A percentile compares a stretch with the other conserved stretches of the same genome.
Conservation (phyloP, 306 rosid genomes). For the Styphnolobium japonicum region DNA sequence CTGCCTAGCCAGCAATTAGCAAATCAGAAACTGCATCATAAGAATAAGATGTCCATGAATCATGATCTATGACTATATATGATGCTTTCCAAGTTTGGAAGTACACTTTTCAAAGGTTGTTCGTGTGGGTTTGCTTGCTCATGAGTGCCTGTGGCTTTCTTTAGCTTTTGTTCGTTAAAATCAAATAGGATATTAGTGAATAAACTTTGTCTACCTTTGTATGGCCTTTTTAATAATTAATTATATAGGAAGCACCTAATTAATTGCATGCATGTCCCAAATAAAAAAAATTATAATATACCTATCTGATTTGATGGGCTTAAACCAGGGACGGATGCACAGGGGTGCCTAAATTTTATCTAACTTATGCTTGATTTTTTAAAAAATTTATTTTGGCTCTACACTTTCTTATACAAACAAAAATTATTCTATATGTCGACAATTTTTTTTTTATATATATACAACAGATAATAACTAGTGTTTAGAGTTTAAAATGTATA, state of each 20-base stretch:
- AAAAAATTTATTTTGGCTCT: too few relatives aligned
- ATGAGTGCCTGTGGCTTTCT: conserved; percentile 33
- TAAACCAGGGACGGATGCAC: too few relatives aligned
- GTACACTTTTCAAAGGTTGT: conserved; percentile 33
- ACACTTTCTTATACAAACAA: too few relatives aligned
- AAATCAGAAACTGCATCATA: conserved; percentile 17
- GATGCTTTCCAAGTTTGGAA: conserved; percentile 31
- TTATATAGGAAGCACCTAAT: neutral
- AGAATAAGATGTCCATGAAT: conserved; percentile 4
- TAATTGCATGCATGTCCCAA: conserved; percentile 22
- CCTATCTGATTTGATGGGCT: conserved; percentile 21
- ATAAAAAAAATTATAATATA: neutral
- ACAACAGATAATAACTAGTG: too few relatives aligned
- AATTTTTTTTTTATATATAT: too few relatives aligned
- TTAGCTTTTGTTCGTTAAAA: conserved; percentile 22
- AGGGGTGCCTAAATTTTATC: too few relatives aligned
- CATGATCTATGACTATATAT: neutral
- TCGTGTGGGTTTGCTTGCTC: conserved; percentile 49
- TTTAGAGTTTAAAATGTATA: too few relatives aligned
- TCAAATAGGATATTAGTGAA: conserved; percentile 26
- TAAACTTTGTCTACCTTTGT: neutral
- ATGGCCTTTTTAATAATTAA: neutral
- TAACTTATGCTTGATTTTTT: too few relatives aligned
- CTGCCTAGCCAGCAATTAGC: neutral
- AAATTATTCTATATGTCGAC: too few relatives aligned